Conservation (phyloP, 2,329 filamentous ascomycete species). For the Calonectria multiphialidica region DNA sequence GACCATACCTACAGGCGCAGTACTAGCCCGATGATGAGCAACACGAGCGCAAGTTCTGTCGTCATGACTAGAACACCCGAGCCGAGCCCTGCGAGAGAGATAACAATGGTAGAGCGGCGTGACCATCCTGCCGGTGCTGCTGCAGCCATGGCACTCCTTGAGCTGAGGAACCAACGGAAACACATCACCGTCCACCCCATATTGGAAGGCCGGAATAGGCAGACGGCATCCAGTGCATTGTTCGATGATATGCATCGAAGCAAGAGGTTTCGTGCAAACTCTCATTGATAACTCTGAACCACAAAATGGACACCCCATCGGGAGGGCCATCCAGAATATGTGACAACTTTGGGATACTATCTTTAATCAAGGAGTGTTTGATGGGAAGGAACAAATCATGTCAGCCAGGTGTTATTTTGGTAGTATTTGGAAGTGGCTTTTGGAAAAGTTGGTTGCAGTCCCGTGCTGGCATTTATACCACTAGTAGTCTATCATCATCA, state of each 20-base stretch:
- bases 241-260: constrained; percentile 31
- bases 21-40: constrained; percentile 36
- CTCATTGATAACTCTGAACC: constrained; percentile 15
- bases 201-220: not conserved
- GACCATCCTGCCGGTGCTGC: constrained; percentile 20
- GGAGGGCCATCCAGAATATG: not conserved
- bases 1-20: constrained; percentile 34
- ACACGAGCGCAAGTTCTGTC: constrained; percentile 26
- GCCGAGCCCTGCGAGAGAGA: constrained; percentile 28
- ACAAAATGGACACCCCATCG: not conserved
- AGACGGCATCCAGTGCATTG: not conserved
- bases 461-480: constrained; percentile 16
- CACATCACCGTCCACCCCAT: not conserved
- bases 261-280: constrained; percentile 38
- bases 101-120: not conserved
- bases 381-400: not conserved
- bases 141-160: constrained; percentile 40
- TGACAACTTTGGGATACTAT: not conserved
- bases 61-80: constrained; percentile 32
- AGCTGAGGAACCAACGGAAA: constrained; percentile 17
- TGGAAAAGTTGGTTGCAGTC: constrained; percentile 1
- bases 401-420: constrained; percentile 10
- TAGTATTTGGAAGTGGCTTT: not conserved
- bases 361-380: constrained; percentile 2
- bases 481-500: constrained; percentile 21